phyloP scores from a whole-genome alignment of 192 early-diverging fungal genomes.

The Phycomyces blakesleeanus region DNA sequence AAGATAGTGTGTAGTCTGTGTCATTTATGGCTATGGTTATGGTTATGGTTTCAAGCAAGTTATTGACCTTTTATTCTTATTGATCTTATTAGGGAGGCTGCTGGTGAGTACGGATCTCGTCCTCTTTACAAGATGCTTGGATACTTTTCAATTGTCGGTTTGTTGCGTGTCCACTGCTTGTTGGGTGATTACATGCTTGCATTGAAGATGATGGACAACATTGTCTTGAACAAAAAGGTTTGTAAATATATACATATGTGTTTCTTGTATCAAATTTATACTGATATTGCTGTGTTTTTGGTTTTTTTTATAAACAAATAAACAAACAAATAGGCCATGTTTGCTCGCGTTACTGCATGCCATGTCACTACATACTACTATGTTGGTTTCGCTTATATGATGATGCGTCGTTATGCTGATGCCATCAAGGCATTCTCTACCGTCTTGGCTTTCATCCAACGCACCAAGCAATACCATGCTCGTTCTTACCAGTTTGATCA shows the following conservation, averaged over 20 bases:
- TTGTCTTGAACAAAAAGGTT: constrained; percentile 86
- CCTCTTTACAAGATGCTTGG: constrained; percentile 96
- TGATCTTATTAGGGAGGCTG: constrained; percentile 56
- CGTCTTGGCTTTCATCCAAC: constrained; percentile 84
- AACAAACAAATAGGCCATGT: constrained; percentile 55
- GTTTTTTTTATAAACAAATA: constrained; percentile 7
- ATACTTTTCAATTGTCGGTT: constrained; percentile 91
- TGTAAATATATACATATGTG: neutral
- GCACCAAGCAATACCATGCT: constrained; percentile 94
- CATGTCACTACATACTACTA: constrained; percentile 98
- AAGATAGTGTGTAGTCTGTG: too few relatives aligned
- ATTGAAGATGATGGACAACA: constrained; percentile 93
- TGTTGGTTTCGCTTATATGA: constrained; percentile 96
- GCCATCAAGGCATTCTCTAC: constrained; percentile 90
- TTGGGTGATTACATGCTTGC: constrained; percentile 95
- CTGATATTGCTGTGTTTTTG: too few relatives aligned
- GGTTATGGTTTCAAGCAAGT: too few relatives aligned
- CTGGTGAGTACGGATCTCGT: constrained; percentile 83
- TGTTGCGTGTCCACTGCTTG: constrained; percentile 92
- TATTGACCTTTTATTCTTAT: too few relatives aligned
- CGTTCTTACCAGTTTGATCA: constrained; percentile 88
- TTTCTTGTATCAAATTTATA: too few relatives aligned
- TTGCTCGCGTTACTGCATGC: constrained; percentile 94
- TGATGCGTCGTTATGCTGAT: constrained; percentile 96
- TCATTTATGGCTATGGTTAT: too few relatives aligned